Conservation (phyloP, 2,329 filamentous ascomycete genomes). For the Hypoxylon sp. region DNA sequence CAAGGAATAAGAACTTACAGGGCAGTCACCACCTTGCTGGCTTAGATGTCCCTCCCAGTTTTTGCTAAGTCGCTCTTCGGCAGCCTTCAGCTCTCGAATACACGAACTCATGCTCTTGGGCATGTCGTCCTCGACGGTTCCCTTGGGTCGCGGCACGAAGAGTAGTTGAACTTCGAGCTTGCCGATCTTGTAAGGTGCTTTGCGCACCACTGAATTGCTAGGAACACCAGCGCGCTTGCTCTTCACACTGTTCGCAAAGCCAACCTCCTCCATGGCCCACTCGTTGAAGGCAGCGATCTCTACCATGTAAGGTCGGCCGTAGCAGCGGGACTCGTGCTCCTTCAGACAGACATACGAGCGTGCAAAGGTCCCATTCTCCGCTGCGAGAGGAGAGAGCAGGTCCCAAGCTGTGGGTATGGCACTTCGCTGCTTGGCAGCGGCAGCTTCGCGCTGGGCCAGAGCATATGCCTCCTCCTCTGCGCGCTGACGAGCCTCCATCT, state of each 20-base stretch:
- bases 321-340: slow-evolving; percentile 88
- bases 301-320: slow-evolving; percentile 84
- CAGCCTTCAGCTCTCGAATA: slow-evolving; percentile 90
- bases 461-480: slow-evolving; percentile 81
- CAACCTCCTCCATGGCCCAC: slow-evolving; percentile 89
- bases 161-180: slow-evolving; percentile 93
- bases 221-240: slow-evolving; percentile 76
- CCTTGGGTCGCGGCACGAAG: slow-evolving; percentile 92
- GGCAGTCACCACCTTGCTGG: slow-evolving; percentile 97
- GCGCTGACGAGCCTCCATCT: slow-evolving; percentile 83
- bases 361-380: slow-evolving; percentile 91
- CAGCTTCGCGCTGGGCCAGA: slow-evolving; percentile 69
- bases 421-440: slow-evolving; percentile 68
- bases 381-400: slow-evolving; percentile 84
- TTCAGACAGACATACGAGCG: slow-evolving; percentile 93
- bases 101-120: slow-evolving; percentile 99
- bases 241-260: slow-evolving; percentile 85
- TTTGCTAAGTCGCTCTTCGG: slow-evolving; percentile 79
- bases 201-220: slow-evolving; percentile 73
- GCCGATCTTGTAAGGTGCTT: slow-evolving; percentile 95
- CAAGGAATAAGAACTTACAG: slow-evolving; percentile 69
- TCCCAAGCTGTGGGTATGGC: slow-evolving; percentile 81
- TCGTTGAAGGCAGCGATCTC: slow-evolving; percentile 98
- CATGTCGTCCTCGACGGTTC: slow-evolving; percentile 91
- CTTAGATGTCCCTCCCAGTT: slow-evolving; percentile 90